Evolutionary conservation across 805 yeast species (phyloP).

Genomic region (Saccharomyces cerevisiae): DNA sequence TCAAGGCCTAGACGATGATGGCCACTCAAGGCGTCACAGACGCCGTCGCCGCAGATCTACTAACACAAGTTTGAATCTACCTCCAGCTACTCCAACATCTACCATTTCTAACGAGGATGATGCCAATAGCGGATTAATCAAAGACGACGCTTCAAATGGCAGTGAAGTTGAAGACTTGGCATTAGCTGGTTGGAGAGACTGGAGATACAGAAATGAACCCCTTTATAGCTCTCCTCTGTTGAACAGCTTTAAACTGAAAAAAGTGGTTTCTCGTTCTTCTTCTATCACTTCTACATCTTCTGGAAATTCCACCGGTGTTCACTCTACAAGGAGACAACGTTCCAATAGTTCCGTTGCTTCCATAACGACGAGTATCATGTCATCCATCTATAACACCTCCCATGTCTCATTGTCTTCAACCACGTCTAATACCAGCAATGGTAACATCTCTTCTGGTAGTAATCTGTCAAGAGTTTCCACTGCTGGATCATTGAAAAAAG

Average conservation of each 20-base stretch:
- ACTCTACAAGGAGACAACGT: slow-evolving; percentile 12
- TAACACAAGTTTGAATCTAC: background rate
- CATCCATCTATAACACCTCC: slow-evolving; percentile 21
- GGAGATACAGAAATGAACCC: slow-evolving; percentile 74
- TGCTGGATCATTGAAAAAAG: background rate
- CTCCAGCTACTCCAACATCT: background rate
- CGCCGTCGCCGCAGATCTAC: background rate
- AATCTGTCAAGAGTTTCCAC: background rate
- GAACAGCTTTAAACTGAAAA: slow-evolving; percentile 24
- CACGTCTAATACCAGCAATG: slow-evolving; percentile 4
- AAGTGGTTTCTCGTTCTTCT: slow-evolving; percentile 17
- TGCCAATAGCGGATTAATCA: background rate
- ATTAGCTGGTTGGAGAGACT: slow-evolving; percentile 85
- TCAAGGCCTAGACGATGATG: slow-evolving; percentile 3
- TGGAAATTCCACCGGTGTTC: background rate
- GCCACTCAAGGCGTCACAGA: slow-evolving; percentile 1
- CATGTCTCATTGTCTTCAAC: slow-evolving; percentile 13
- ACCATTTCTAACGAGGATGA: background rate
- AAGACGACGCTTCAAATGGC: background rate
- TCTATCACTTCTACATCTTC: slow-evolving; percentile 16
- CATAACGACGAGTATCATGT: slow-evolving; percentile 26
- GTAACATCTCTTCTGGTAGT: background rate
- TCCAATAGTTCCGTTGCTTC: slow-evolving; percentile 27
- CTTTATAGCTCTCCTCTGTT: slow-evolving; percentile 39
- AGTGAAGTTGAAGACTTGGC: slow-evolving; percentile 24